These are phyloP conservation scores for rapeseed (Brassica napus) DNA, from an alignment of 345 rosid genomes.

Conservation along the genomic window Da-Ae NC_063445.1:46280501-46281000, in stretches of 20 bases:
- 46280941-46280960: too few relatives aligned
- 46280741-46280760: neutral
- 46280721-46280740: neutral
- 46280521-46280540: neutral
- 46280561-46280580: neutral
- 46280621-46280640: neutral
- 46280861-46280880: too few relatives aligned
- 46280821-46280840: neutral
- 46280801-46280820: constrained; percentile 16
- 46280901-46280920: too few relatives aligned
- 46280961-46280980: too few relatives aligned
- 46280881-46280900: too few relatives aligned
- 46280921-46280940: too few relatives aligned
- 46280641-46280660: neutral
- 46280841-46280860: neutral
- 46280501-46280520: neutral
- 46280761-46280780: constrained; percentile 24
- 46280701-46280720: neutral
- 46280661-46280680: neutral
- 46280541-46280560: constrained; percentile 14
- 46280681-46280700: neutral
- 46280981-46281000: too few relatives aligned
- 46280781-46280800: constrained; percentile 15
- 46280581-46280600: neutral
- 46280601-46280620: constrained; percentile 2